These are phyloP conservation scores for Fusarium sp. DNA, from an alignment of 2,329 filamentous ascomycete species.

Conservation along the genomic window DNA sequence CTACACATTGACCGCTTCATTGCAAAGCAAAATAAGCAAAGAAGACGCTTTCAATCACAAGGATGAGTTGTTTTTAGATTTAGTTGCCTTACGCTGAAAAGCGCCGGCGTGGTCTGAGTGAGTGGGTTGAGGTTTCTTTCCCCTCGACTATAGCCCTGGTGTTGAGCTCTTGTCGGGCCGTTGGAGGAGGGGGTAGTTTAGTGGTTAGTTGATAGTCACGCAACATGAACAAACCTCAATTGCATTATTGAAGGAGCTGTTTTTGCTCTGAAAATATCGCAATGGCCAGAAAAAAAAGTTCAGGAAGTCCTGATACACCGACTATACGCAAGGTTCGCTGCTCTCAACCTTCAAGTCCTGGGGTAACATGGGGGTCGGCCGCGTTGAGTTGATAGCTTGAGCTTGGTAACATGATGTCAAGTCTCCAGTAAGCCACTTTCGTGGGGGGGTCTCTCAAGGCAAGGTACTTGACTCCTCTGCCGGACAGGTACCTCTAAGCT, in stretches of 20 bases:
- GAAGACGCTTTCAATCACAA: not conserved
- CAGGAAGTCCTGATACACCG: constrained; percentile 25
- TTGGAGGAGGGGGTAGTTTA: constrained; percentile 32
- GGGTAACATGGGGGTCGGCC: constrained; percentile 22
- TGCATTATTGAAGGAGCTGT: not conserved
- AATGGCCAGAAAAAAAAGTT: not conserved
- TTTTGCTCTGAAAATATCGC: not conserved
- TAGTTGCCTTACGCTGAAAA: constrained; percentile 9
- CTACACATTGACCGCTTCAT: constrained; percentile 34
- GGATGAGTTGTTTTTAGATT: not conserved
- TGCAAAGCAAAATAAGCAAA: constrained; percentile 16
- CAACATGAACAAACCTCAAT: constrained; percentile 5
- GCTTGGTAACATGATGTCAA: constrained; percentile 47
- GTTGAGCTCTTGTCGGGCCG: constrained; percentile 38
- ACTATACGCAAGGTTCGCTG: constrained; percentile 20
- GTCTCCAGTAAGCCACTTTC: constrained; percentile 35
- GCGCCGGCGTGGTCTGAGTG: constrained; percentile 19
- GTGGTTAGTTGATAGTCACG: constrained; percentile 17
- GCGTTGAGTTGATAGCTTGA: constrained; percentile 21
- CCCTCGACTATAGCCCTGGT: constrained; percentile 28
- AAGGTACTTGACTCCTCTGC: constrained; percentile 30
- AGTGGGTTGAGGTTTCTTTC: constrained; percentile 22
- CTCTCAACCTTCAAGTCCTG: constrained; percentile 11
- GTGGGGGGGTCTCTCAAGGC: constrained; percentile 32
- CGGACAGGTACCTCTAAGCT: constrained; percentile 23